A percentile compares a stretch with the other conserved stretches of the same genome.
Conservation (phyloP, 257 asterid genomes). For the Hygrophila difformis region DNA sequence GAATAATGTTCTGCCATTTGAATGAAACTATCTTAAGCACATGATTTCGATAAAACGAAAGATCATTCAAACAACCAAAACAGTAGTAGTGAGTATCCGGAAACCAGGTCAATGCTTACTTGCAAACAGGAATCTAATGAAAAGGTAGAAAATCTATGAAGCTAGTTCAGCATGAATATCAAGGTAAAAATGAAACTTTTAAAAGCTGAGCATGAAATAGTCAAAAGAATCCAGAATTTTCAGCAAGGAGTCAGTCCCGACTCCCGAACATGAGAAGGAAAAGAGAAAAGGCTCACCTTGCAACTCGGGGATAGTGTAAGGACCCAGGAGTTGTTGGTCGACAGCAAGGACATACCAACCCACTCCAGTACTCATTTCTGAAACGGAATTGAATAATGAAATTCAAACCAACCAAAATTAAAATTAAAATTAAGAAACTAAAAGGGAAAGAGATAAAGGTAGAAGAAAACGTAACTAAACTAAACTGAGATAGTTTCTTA, state of each 20-base stretch:
- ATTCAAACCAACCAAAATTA: no score
- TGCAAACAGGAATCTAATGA: background rate
- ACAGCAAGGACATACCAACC: constrained; percentile 89
- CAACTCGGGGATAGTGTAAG: constrained; percentile 72
- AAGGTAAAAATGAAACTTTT: constrained; percentile 17
- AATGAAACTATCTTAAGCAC: constrained; percentile 41
- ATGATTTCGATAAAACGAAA: constrained; percentile 18
- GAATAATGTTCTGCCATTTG: constrained; percentile 64
- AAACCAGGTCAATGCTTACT: constrained; percentile 20
- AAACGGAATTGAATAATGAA: no score
- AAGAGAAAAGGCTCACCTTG: constrained; percentile 49
- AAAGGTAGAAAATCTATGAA: constrained; percentile 10
- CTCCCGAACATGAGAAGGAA: no score
- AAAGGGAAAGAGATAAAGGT: no score
- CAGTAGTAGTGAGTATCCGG: constrained; percentile 23
- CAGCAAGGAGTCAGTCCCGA: background rate
- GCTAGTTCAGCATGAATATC: constrained; percentile 19
- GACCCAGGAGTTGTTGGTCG: constrained; percentile 70
- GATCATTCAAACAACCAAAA: constrained; percentile 29
- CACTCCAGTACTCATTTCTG: constrained; percentile 34
- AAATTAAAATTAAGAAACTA: no score
- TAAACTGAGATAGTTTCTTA: no score
- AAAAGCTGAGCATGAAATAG: constrained; percentile 4
- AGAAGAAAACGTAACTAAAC: no score
- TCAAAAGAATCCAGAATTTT: constrained; percentile 5